phyloP scores from a whole-genome alignment of 164 flowering plant genomes.

The Stephania cephalantha region DNA sequence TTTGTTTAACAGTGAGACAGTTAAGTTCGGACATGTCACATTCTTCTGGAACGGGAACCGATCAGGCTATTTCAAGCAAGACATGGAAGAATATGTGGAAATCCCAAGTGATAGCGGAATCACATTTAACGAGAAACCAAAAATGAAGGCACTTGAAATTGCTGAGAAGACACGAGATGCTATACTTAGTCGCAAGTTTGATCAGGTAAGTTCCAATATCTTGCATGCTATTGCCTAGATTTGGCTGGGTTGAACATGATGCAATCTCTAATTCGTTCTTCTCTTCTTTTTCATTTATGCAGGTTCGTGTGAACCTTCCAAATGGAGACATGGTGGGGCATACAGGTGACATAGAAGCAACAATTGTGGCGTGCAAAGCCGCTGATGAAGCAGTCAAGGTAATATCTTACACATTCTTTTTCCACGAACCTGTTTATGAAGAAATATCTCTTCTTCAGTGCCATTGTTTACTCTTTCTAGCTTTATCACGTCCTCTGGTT shows the following conservation, averaged over 20 bases:
- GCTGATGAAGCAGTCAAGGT: constrained; percentile 99
- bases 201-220: constrained; percentile 52
- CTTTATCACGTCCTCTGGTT: background rate
- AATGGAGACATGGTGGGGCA: constrained; percentile 64
- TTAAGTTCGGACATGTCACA: constrained; percentile 97
- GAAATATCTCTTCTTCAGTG: background rate
- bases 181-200: constrained; percentile 71
- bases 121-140: constrained; percentile 82
- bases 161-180: constrained; percentile 94
- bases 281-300: background rate
- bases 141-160: constrained; percentile 95
- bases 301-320: constrained; percentile 62
- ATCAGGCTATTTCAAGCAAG: constrained; percentile 71
- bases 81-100: constrained; percentile 95
- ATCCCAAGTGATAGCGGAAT: constrained; percentile 93
- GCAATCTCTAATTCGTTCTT: background rate
- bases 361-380: constrained; percentile 86
- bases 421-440: background rate
- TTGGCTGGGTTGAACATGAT: background rate
- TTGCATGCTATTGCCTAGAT: background rate
- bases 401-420: background rate
- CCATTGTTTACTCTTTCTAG: background rate
- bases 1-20: constrained; percentile 68
- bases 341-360: constrained; percentile 91
- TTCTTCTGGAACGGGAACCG: constrained; percentile 99